Evolutionary conservation across 805 yeast species (phyloP), one percentile per base, ranked within the genome.

Genomic region (Komagataella pseudopastoris): DNA sequence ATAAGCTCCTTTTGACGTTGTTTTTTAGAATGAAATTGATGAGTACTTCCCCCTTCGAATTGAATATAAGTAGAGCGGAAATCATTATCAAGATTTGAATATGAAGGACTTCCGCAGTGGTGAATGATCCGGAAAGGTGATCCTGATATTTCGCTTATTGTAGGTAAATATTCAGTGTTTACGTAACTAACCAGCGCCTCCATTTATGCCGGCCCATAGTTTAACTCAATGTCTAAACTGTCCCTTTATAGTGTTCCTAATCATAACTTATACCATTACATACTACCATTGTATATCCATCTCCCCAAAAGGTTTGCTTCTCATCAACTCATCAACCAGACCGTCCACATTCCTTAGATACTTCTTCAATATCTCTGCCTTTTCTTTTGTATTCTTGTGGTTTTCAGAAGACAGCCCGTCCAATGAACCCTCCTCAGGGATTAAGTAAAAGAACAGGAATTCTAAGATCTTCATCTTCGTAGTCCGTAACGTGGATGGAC

Each of bases 1-100:
- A 72, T 18, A 90, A 81, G 51, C 85, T 85, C 50, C 91, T 68
- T 57, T 87, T 80, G 51, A 88, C 78, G 2, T 90, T 88, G 51
- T 85, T 88, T 52, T 83, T 75, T 64, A 82, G 83, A 44, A 86
- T 62, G 51, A 85, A 78, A 20, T 93, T 82, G 50, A 90, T 78
- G 46, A 91, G 70, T 18, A 88, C 80, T 62, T 90, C 97, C 4
- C 97, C 98, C 54, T 84, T 80, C 51, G 74, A 73, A 59, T 85
- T 87, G 69, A 77, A 86, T 14, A 91, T 71, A 58, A 90, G 79
- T n/a, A 91, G 63, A 0, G 88, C 96, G 49, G 88, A 77, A 52
- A 91, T 83, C 96, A 90, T 89, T 24, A 17, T 54, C 7, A 17
- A 16, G 12, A n/a, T 6, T 17, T 44, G n/a, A 10, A 20, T 2